Evolutionary conservation across 441 rosid genomes (phyloP).

Genomic region (Bocquillonia castaneifolia): DNA sequence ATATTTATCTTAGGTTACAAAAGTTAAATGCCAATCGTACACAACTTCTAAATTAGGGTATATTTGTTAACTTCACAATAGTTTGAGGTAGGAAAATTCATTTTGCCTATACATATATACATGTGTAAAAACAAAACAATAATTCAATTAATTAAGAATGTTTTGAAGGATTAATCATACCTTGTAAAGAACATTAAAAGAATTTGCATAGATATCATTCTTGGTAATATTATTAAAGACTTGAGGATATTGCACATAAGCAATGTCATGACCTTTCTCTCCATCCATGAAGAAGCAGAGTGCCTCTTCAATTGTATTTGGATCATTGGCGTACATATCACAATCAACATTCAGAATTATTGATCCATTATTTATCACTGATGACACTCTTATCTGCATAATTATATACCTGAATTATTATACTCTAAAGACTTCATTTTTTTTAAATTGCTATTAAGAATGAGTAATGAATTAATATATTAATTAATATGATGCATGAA

Average conservation of each 20-base stretch:
- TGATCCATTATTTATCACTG: constrained; percentile 51
- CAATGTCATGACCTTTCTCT: constrained; percentile 46
- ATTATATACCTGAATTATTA: too few relatives aligned
- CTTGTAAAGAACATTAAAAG: constrained; percentile 27
- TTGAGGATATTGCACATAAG: constrained; percentile 65
- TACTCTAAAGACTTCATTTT: too few relatives aligned
- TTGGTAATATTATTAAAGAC: constrained; percentile 39
- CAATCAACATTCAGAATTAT: constrained; percentile 64
- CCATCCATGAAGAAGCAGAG: constrained; percentile 78
- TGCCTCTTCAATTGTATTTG: constrained; percentile 52
- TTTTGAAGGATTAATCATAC: too few relatives aligned
- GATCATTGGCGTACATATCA: constrained; percentile 72
- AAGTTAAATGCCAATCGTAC: too few relatives aligned
- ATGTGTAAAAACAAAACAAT: too few relatives aligned
- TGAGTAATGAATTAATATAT: background rate
- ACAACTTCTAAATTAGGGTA: too few relatives aligned
- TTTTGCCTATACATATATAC: too few relatives aligned
- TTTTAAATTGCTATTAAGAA: background rate
- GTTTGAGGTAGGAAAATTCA: too few relatives aligned
- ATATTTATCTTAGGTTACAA: too few relatives aligned
- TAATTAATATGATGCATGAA: too few relatives aligned
- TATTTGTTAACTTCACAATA: too few relatives aligned
- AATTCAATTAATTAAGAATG: too few relatives aligned
- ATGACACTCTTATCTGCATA: constrained; percentile 58
- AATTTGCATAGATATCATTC: constrained; percentile 47